Conservation (phyloP, 352 stramenopile species). For the Pythium folliculosum region DNA sequence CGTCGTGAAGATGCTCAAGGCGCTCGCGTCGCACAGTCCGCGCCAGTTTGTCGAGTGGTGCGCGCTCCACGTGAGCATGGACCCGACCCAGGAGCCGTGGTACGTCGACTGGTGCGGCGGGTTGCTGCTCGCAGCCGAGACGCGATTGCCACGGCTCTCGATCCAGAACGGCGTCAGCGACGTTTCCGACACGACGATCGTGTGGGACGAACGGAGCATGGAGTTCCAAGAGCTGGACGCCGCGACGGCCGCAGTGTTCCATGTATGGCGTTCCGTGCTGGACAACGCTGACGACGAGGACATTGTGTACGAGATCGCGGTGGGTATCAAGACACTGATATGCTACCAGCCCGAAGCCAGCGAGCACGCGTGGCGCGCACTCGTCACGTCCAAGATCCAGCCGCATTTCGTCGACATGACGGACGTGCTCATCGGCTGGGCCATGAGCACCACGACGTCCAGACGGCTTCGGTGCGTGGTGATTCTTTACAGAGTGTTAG, state of each 20-base stretch:
- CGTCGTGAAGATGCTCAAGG: constrained; percentile 30
- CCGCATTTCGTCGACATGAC: constrained; percentile 37
- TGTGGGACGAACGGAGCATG: constrained; percentile 25
- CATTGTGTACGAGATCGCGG: constrained; percentile 26
- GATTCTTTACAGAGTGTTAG: too few species aligned
- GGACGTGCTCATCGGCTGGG: constrained; percentile 38
- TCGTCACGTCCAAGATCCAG: constrained; percentile 30
- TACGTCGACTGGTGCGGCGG: constrained; percentile 33
- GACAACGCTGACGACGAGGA: constrained; percentile 29
- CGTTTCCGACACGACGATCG: background rate
- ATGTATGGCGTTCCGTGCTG: constrained; percentile 30
- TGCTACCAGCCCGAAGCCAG: constrained; percentile 18
- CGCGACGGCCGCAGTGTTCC: constrained; percentile 18
- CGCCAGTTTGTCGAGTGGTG: constrained; percentile 33
- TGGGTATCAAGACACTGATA: constrained; percentile 23
- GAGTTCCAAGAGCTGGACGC: constrained; percentile 31
- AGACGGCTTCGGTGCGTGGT: constrained; percentile 24
- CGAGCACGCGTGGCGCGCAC: constrained; percentile 16
- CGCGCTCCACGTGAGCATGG: constrained; percentile 27
- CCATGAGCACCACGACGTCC: constrained; percentile 28
- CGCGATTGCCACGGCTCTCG: constrained; percentile 18
- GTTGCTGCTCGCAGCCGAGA: constrained; percentile 27
- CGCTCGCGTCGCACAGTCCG: constrained; percentile 29
- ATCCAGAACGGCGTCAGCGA: background rate
- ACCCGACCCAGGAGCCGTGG: constrained; percentile 21